Conservation (phyloP, 495 filamentous ascomycete genomes). For the Stereocaulon alpinum region DNA sequence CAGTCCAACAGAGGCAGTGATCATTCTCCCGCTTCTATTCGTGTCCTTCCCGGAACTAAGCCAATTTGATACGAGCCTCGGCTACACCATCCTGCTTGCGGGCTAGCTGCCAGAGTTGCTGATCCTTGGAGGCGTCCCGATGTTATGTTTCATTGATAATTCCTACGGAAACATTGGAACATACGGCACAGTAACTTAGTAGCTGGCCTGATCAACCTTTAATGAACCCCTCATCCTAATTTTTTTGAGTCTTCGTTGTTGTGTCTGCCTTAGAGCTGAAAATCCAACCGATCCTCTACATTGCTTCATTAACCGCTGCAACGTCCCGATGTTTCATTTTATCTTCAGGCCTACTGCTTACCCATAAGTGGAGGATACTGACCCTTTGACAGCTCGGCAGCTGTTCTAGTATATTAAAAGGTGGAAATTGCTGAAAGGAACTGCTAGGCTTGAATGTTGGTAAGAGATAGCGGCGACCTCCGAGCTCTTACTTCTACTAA, state of each 20-base stretch:
- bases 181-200: not conserved
- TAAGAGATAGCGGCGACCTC: too few species aligned
- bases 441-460: too few species aligned
- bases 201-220: not conserved
- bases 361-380: too few species aligned
- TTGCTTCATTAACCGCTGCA: too few species aligned
- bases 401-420: too few species aligned
- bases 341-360: too few species aligned
- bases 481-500: too few species aligned
- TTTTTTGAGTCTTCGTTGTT: not conserved
- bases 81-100: too few species aligned
- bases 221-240: not conserved
- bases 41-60: not conserved
- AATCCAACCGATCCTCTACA: not conserved
- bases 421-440: too few species aligned
- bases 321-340: too few species aligned
- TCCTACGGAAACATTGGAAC: not conserved
- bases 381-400: too few species aligned
- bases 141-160: not conserved
- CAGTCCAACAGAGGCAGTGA: not conserved
- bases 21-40: not conserved
- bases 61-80: too few species aligned
- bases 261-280: not conserved
- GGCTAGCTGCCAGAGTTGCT: not conserved
- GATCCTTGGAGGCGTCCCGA: not conserved